Evolutionary conservation across 2,329 filamentous ascomycete species (phyloP), one percentile per base, ranked within the genome.

Genomic region (Claviceps monticola): DNA sequence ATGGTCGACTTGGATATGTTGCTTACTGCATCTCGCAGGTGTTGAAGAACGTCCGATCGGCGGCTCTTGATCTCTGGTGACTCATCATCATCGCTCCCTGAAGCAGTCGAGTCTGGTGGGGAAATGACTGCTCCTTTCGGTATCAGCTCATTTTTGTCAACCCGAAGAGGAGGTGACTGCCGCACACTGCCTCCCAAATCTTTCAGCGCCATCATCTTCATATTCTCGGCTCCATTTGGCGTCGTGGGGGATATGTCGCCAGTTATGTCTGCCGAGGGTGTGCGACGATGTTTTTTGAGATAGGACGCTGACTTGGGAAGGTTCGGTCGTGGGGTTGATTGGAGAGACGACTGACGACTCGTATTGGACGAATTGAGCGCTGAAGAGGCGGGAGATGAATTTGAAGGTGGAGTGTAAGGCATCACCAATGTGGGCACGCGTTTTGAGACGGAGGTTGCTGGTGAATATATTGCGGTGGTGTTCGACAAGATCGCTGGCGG

Each of bases 51-150:
- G 54, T 75, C 72, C 11, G 75, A 67, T 49, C 71, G 68, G 48
- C 75, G 70, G n/a, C 71, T 74, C 4, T 74, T 69, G 5, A 70
- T 61, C 49, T 73, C 66, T 2, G 65, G 66, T 23, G 60, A 69
- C 59, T 80, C 82, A 61, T 94, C 88, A 59, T 95, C 88, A 64
- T 95, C 90, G 66, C 90, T 89, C 26, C 84, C 90, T 58, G 84
- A 86, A 41, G 79, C 78, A 6, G 79, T 77, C 37, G 90, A 95
- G 61, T 96, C 91, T 9, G 91, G 91, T 38, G 91, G 91, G 0
- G 91, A 96, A 54, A 95, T 86, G 59, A 95, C 80, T 56, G 88
- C 89, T 55, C 88, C 88, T 56, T 81, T 80, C 43, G 89, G 88
- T 66, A 95, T 93, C 56, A 57, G 45, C 17, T 79, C 72, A 54